Evolutionary conservation across 2,329 filamentous ascomycete genomes (phyloP).

Genomic region (Calonectria henricotiae): DNA sequence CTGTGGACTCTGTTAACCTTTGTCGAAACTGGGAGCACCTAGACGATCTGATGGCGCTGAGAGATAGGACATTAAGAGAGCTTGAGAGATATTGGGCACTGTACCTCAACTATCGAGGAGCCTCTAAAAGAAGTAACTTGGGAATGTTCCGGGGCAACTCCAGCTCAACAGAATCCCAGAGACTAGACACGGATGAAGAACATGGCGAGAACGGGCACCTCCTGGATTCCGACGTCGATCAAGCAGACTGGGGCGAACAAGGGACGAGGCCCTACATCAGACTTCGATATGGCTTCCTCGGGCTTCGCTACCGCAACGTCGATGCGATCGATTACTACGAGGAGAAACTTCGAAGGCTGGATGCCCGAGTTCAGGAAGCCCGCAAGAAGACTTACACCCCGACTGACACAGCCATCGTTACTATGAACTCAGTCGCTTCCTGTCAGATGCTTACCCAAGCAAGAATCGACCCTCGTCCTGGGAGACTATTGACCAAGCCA

Average conservation of each 20-base stretch:
- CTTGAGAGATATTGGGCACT: slow-evolving; percentile 90
- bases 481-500: slow-evolving; percentile 86
- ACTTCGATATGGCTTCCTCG: slow-evolving; percentile 85
- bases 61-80: slow-evolving; percentile 77
- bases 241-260: slow-evolving; percentile 59
- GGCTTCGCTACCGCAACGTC: slow-evolving; percentile 79
- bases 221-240: slow-evolving; percentile 65
- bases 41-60: slow-evolving; percentile 80
- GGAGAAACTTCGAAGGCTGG: slow-evolving; percentile 84
- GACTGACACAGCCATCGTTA: slow-evolving; percentile 92
- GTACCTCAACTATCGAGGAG: slow-evolving; percentile 61
- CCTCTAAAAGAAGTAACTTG: slow-evolving; percentile 30
- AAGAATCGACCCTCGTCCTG: slow-evolving; percentile 90
- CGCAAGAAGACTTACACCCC: slow-evolving; percentile 84
- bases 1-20: slow-evolving; percentile 88
- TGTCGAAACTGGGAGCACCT: slow-evolving; percentile 90
- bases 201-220: slow-evolving; percentile 74
- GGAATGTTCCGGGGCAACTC: slow-evolving; percentile 32
- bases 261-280: slow-evolving; percentile 76
- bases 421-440: slow-evolving; percentile 95
- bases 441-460: slow-evolving; percentile 97
- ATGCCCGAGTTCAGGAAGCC: slow-evolving; percentile 80
- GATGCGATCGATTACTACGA: slow-evolving; percentile 97
- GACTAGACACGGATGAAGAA: slow-evolving; percentile 60
- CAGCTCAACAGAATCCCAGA: slow-evolving; percentile 49